These are phyloP conservation scores for Leccinum disarticulatum DNA, from an alignment of 768 basidiomycete species.

Conservation along the genomic window DNA sequence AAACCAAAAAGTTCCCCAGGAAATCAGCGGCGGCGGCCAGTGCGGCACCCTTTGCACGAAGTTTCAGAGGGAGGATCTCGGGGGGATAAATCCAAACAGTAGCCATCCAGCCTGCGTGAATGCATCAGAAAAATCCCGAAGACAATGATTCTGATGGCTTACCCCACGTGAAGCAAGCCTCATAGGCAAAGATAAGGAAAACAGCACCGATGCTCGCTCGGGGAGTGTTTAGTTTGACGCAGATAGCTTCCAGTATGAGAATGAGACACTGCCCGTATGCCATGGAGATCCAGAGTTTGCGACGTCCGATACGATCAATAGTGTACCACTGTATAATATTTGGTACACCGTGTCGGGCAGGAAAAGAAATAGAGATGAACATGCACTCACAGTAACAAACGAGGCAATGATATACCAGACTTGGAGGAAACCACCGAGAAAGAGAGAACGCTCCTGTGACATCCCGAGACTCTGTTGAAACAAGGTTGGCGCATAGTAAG, in stretches of 20 bases:
- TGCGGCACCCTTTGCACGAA: conserved; percentile 7
- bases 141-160: background rate
- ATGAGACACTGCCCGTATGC: conserved; percentile 9
- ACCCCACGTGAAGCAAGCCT: conserved; percentile 12
- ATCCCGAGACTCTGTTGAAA: conserved; percentile 10
- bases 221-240: conserved; percentile 5
- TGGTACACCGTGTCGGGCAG: background rate
- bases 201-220: conserved; percentile 7
- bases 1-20: conserved; percentile 9
- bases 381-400: conserved; percentile 5
- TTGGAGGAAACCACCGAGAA: conserved; percentile 10
- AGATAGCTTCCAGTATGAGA: conserved; percentile 8
- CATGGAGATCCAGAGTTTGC: conserved; percentile 12
- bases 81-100: conserved; percentile 13
- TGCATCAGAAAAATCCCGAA: background rate
- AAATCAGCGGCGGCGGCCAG: conserved; percentile 7
- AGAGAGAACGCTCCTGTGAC: conserved; percentile 4
- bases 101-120: conserved; percentile 6
- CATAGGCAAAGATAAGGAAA: conserved; percentile 11
- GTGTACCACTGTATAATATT: conserved; percentile 6
- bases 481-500: conserved; percentile 10
- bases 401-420: conserved; percentile 10
- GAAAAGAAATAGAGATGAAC: background rate
- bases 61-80: conserved; percentile 10
- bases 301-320: conserved; percentile 8